Conservation (phyloP, 805 yeast genomes). For the Schwanniomyces polymorphus region DNA sequence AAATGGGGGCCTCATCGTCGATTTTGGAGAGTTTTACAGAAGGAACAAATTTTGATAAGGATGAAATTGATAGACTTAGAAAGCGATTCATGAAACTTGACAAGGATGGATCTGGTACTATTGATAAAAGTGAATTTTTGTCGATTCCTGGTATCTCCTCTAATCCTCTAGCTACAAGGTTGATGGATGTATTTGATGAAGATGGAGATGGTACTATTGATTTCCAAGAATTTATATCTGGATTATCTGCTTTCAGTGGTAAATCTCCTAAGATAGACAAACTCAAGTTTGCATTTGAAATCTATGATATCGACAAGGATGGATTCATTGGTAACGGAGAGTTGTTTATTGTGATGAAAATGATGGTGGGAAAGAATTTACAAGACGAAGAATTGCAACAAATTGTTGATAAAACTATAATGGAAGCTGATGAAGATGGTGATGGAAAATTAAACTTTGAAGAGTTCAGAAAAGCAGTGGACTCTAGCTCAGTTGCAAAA, state of each 20-base stretch:
- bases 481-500: conserved; percentile 57
- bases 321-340: conserved; percentile 96
- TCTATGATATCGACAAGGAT: conserved; percentile 94
- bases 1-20: conserved; percentile 65
- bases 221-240: conserved; percentile 89
- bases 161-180: conserved; percentile 85
- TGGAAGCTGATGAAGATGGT: conserved; percentile 87
- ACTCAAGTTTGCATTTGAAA: conserved; percentile 83
- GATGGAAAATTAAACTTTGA: conserved; percentile 84
- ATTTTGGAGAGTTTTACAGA: conserved; percentile 69
- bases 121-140: conserved; percentile 86
- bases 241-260: conserved; percentile 83
- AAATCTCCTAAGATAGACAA: conserved; percentile 81
- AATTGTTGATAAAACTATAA: conserved; percentile 92
- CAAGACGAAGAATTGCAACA: conserved; percentile 89
- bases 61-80: conserved; percentile 87
- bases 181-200: conserved; percentile 91
- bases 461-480: conserved; percentile 76
- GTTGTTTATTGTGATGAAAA: conserved; percentile 82
- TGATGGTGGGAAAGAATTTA: conserved; percentile 94
- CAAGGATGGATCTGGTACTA: conserved; percentile 87
- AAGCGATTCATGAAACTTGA: conserved; percentile 95
- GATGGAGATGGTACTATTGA: conserved; percentile 94
- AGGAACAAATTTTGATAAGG: conserved; percentile 84
- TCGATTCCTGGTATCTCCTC: conserved; percentile 89